phyloP scores from a whole-genome alignment of 352 stramenopile genomes.

The Pythium chondricola region DNA sequence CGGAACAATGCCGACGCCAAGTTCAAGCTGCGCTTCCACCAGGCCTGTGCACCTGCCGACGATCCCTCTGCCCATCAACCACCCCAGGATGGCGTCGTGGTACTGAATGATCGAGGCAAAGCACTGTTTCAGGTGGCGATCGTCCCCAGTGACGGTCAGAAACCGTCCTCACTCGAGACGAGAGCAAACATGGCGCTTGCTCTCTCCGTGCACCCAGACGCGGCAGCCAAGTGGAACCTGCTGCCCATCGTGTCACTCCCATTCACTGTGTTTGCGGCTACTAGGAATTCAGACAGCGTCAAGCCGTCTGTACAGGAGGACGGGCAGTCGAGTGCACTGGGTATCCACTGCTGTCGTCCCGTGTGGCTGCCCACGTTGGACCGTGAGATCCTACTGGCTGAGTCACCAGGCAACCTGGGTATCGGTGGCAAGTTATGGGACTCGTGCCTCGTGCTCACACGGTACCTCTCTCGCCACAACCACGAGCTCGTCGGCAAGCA shows the following conservation, averaged over 20 bases:
- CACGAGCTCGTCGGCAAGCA: constrained; percentile 35
- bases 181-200: constrained; percentile 30
- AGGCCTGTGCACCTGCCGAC: constrained; percentile 6
- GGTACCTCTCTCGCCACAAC: constrained; percentile 38
- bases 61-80: background rate
- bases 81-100: constrained; percentile 25
- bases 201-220: constrained; percentile 28
- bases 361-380: constrained; percentile 43
- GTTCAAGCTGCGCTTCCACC: constrained; percentile 25
- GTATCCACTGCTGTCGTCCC: constrained; percentile 67
- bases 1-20: constrained; percentile 24
- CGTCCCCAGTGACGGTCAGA: background rate
- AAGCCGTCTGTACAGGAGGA: background rate
- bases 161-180: background rate
- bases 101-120: constrained; percentile 59
- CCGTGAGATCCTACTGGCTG: constrained; percentile 57
- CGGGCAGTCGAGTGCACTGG: constrained; percentile 16
- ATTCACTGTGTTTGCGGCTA: constrained; percentile 17
- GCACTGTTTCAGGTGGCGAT: constrained; percentile 43
- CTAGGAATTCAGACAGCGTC: constrained; percentile 3
- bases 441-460: constrained; percentile 67
- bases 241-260: constrained; percentile 66
- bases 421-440: constrained; percentile 85
- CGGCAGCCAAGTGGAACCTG: constrained; percentile 36
- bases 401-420: constrained; percentile 66